phyloP scores from a whole-genome alignment of 805 yeast species.

The Maudiozyma barnettii region DNA sequence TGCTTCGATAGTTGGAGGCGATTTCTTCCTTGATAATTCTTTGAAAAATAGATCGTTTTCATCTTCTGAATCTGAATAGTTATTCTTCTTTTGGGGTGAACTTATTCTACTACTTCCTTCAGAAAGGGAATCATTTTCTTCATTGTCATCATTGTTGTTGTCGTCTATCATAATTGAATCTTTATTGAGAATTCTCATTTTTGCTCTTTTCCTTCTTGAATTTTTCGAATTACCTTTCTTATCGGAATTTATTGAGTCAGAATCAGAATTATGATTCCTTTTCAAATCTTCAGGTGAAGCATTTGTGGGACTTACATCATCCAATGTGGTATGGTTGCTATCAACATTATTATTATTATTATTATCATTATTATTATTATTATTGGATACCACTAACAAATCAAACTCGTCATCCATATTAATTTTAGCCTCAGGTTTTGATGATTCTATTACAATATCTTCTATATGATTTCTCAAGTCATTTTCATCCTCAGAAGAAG shows the following conservation, averaged over 20 bases:
- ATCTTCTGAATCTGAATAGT: conserved; percentile 7
- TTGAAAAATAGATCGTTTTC: conserved; percentile 21
- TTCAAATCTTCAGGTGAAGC: background rate
- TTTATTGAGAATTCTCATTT: background rate
- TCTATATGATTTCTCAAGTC: background rate
- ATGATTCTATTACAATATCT: background rate
- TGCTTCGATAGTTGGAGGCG: background rate
- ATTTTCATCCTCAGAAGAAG: conserved; percentile 4
- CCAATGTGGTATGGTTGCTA: background rate
- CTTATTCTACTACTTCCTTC: background rate
- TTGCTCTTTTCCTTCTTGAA: background rate
- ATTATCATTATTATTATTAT: background rate
- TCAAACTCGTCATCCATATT: no score
- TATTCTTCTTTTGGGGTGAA: background rate
- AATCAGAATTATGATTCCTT: background rate
- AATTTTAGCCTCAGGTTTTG: background rate
- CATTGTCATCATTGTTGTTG: background rate
- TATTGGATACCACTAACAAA: background rate
- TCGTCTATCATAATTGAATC: background rate
- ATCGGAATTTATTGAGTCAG: background rate
- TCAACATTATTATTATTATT: background rate
- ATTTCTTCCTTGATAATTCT: conserved; percentile 12
- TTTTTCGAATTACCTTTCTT: background rate
- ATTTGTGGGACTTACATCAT: background rate
- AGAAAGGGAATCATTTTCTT: background rate